These are phyloP conservation scores for Pulveroboletus frians DNA, from an alignment of 768 basidiomycete genomes.

Conservation along the genomic window DNA sequence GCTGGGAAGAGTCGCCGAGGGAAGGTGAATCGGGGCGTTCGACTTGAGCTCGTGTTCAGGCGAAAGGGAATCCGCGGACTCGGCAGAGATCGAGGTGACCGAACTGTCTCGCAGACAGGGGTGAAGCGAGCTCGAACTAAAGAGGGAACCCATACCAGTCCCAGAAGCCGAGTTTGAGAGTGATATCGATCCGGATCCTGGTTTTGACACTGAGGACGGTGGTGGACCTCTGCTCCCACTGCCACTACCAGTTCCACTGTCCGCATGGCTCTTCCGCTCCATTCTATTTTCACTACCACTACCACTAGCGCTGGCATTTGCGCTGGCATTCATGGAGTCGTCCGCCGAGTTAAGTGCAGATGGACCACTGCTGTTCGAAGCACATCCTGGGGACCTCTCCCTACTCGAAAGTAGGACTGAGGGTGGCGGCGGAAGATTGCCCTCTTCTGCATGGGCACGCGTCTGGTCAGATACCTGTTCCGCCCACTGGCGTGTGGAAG, in stretches of 20 bases:
- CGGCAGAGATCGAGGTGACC: conserved; percentile 26
- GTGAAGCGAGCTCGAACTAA: conserved; percentile 22
- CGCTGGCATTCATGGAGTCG: conserved; percentile 13
- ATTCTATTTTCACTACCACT: conserved; percentile 4
- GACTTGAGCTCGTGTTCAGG: conserved; percentile 3
- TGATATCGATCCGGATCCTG: conserved; percentile 20
- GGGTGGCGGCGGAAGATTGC: conserved; percentile 1
- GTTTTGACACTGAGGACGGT: conserved; percentile 17
- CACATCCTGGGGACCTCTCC: conserved; percentile 21
- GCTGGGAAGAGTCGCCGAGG: conserved; percentile 3
- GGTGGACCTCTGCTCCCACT: conserved; percentile 8
- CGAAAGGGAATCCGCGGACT: conserved; percentile 17
- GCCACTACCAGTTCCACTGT: conserved; percentile 12
- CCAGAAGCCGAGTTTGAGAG: conserved; percentile 22
- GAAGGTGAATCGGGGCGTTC: conserved; percentile 3
- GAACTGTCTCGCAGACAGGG: conserved; percentile 26
- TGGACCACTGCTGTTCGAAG: conserved; percentile 22
- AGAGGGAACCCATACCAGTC: conserved; percentile 20
- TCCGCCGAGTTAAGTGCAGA: conserved; percentile 23
- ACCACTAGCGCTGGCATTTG: conserved; percentile 10
- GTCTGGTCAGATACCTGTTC: conserved; percentile 37
- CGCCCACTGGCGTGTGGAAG: conserved; percentile 43
- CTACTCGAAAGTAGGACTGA: conserved; percentile 10
- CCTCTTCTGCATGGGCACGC: conserved; percentile 5
- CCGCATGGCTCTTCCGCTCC: conserved; percentile 7